Base-by-base conservation (phyloP, 1,284 basidiomycete genomes). In the Moesziomyces antarcticus region DNA sequence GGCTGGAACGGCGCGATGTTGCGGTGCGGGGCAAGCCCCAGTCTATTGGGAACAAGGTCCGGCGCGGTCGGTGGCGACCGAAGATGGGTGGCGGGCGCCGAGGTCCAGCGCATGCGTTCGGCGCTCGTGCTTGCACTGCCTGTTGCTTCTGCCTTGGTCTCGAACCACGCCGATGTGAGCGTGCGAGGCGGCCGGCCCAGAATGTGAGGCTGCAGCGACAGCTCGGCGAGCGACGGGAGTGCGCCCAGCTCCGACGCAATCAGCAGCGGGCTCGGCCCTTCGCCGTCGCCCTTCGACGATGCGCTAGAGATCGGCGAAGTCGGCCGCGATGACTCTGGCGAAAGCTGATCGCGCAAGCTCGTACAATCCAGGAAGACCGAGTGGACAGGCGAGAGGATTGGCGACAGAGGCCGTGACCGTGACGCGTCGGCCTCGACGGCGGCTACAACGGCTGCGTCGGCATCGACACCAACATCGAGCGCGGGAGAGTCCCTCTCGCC, bases 291-390 rank as follows among this genome's bases (percentile, higher is more conserved):
- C 27, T 73, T 73, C 1, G 70, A 73, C 13, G 64, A 73, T 2
- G 64, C 70, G 33, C 60, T 67, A 3, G 64, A 73, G 14, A 67
- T 58, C 1, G 70, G 70, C 30, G 64, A 73, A 9, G 70, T 73
- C 7, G 70, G 70, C 13, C 70, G 59, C 5, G 70, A 73, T 5
- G 49, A 41, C 11, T 67, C 70, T 1, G 64, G 70, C 14, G 64
- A 67, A 24, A 73, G 56, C 8, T 50, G 52, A 46, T 73, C 64
- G 16, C 50, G 45, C 18, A 67, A 53, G 46, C 43, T 37, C 4
- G 44, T 18, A 55, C 25, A 44, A 13, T 73, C 70, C 21, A 33
- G 35, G 40, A 40, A 64, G 20, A 49, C 44, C 21, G 68, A 60
- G 40, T 55, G 66, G 13, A 66, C 51, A 30, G 68, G 68, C 20